Evolutionary conservation across 805 yeast genomes (phyloP), one percentile per base, ranked within the genome.

Genomic region (Lachancea fermentati): DNA sequence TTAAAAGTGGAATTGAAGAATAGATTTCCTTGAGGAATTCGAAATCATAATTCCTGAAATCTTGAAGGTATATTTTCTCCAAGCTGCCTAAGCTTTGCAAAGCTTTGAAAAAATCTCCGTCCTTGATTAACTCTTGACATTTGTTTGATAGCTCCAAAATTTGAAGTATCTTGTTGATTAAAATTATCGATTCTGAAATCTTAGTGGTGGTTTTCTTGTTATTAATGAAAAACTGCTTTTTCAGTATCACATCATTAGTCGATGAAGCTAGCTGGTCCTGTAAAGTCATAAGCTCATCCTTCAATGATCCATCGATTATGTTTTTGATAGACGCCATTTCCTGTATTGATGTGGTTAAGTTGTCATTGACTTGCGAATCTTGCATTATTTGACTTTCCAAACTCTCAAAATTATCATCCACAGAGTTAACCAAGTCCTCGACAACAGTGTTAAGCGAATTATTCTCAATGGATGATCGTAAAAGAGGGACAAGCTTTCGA

Each of bases 121-220:
- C 78, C 39, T 79, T 75, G 45, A 87, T 82, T 55, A 89, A 67
- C 30, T 85, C 89, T 56, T 87, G 86, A 36, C 88, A 85, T 53
- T 80, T 84, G 62, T 88, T 89, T 12, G 95, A 84, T 50, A 84
- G 73, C 54, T 89, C 95, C 41, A 91, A 69, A 7, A 89, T 89
- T 48, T 83, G 87, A 17, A 89, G 68, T 49, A 95, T 83, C 36
- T 79, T 71, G 40, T 75, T 77, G 26, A 91, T 75, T 15, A 86
- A 78, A 30, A 75, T 71, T 5, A 75, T 75, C 0, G 95, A 81
- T 49, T 84, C 86, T 39, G 76, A 75, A 45, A 91, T 80, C 57
- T 84, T 85, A 37, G 67, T 66, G 13, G 78, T 71, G 5, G 82
- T 75, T 48, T 79, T 80, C 50, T 81, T 82, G 44, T 78, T 67